Evolutionary conservation across 2,329 filamentous ascomycete species (phyloP).

Genomic region (Clarireedia monteithiana): DNA sequence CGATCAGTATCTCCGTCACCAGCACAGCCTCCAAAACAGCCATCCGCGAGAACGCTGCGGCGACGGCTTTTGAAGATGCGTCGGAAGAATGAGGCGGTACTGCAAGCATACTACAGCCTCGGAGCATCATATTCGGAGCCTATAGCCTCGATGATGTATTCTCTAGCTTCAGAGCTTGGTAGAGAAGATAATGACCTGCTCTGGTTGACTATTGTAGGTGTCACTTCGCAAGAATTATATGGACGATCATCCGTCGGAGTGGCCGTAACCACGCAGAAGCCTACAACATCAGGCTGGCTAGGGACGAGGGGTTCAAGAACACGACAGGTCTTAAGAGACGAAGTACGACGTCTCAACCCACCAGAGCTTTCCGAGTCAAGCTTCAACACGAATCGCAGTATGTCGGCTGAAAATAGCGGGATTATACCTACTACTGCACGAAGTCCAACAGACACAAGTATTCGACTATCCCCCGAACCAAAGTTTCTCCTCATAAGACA

Average conservation of each 20-base stretch:
- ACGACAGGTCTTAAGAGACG: slow-evolving; percentile 79
- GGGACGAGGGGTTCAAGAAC: slow-evolving; percentile 76
- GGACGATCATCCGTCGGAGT: slow-evolving; percentile 78
- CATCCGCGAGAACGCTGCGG: slow-evolving; percentile 65
- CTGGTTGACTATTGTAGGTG: slow-evolving; percentile 91
- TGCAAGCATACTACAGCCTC: slow-evolving; percentile 77
- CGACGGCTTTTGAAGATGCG: slow-evolving; percentile 68
- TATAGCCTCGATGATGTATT: slow-evolving; percentile 90
- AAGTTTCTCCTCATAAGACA: slow-evolving; percentile 88
- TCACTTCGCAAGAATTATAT: slow-evolving; percentile 88
- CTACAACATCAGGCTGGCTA: slow-evolving; percentile 63
- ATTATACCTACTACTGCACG: slow-evolving; percentile 83
- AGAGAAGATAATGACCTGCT: slow-evolving; percentile 94
- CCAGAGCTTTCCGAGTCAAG: slow-evolving; percentile 51
- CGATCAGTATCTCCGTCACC: slow-evolving; percentile 41
- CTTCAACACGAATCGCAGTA: slow-evolving; percentile 50
- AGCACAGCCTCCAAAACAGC: slow-evolving; percentile 50
- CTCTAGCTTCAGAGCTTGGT: slow-evolving; percentile 86
- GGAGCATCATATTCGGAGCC: slow-evolving; percentile 92
- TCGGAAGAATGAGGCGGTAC: slow-evolving; percentile 64
- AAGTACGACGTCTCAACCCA: slow-evolving; percentile 89
- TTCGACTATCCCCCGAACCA: slow-evolving; percentile 87
- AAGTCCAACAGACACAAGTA: slow-evolving; percentile 85
- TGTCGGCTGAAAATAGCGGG: slow-evolving; percentile 61
- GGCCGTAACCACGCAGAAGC: slow-evolving; percentile 51